These are phyloP conservation scores for Aspergillus alliaceus DNA, from an alignment of 2,329 filamentous ascomycete genomes.

Conservation along the genomic window DNA sequence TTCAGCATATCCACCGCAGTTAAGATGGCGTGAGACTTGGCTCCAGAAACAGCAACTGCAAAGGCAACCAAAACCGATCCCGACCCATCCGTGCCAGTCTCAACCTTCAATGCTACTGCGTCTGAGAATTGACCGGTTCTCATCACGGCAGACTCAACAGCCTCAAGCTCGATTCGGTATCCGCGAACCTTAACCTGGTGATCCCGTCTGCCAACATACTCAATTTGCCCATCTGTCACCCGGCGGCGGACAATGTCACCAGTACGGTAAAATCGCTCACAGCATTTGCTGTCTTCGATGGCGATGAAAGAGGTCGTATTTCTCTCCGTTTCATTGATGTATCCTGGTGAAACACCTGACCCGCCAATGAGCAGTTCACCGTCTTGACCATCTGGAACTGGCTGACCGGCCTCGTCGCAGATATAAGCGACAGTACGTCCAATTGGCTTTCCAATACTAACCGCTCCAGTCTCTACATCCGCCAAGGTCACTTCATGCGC, in stretches of 20 bases:
- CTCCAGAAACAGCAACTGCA: conserved; percentile 5
- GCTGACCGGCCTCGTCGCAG: conserved; percentile 8
- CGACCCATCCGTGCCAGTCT: neutral
- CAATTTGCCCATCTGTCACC: conserved; percentile 26
- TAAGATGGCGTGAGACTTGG: conserved; percentile 17
- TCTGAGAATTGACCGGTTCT: neutral
- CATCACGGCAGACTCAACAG: conserved; percentile 23
- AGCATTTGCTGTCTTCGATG: neutral
- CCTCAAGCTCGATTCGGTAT: conserved; percentile 33
- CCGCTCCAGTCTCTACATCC: conserved; percentile 1
- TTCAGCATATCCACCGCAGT: conserved; percentile 28
- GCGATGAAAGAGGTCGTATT: conserved; percentile 25
- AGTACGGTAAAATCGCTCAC: conserved; percentile 31
- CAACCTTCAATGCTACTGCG: neutral
- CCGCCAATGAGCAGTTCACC: conserved; percentile 25
- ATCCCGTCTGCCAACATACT: conserved; percentile 34
- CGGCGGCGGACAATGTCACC: conserved; percentile 32
- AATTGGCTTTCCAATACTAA: neutral
- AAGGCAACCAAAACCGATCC: conserved; percentile 18
- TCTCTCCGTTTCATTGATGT: conserved; percentile 25
- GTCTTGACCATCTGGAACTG: conserved; percentile 11
- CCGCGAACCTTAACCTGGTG: conserved; percentile 35
- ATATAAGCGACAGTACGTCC: conserved; percentile 12
- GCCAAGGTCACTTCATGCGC: conserved; percentile 14
- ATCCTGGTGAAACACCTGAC: conserved; percentile 12